Percentiles rank a stretch among this genome's conserved stretches.
Evolutionary conservation across 1,284 basidiomycete genomes (phyloP).

Genomic region (Ustilago sp.): DNA sequence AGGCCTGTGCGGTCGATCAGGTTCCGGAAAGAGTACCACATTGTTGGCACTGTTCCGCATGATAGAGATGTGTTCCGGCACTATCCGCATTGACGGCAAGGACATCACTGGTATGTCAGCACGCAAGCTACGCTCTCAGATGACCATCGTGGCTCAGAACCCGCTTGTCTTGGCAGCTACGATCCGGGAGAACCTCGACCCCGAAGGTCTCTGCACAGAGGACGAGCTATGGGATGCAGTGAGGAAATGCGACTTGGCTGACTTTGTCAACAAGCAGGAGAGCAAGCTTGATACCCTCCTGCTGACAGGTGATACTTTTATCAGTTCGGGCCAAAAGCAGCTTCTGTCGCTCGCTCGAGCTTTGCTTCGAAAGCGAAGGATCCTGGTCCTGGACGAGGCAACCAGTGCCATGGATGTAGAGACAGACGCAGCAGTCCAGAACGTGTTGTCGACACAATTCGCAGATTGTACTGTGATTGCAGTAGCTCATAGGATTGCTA

Average conservation of each 20-base stretch:
- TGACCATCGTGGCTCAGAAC: constrained; percentile 62
- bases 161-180: constrained; percentile 63
- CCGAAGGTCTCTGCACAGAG: constrained; percentile 52
- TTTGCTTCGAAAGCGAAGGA: constrained; percentile 72
- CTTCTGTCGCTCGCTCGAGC: constrained; percentile 72
- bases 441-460: constrained; percentile 70
- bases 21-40: constrained; percentile 59
- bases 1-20: constrained; percentile 53
- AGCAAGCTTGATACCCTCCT: constrained; percentile 50
- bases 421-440: constrained; percentile 74
- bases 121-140: constrained; percentile 37
- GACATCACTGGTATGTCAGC: constrained; percentile 27
- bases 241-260: constrained; percentile 54
- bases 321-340: constrained; percentile 66
- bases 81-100: constrained; percentile 50
- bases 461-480: constrained; percentile 58
- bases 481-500: constrained; percentile 77
- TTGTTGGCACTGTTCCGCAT: constrained; percentile 57
- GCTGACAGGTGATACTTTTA: constrained; percentile 28
- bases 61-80: constrained; percentile 50
- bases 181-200: constrained; percentile 64
- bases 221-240: constrained; percentile 65
- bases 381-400: constrained; percentile 74
- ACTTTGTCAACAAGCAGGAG: constrained; percentile 54
- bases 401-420: constrained; percentile 52